Evolutionary conservation across 805 yeast species (phyloP), one percentile per base, ranked within the genome.

Genomic region (Priceomyces carsonii): DNA sequence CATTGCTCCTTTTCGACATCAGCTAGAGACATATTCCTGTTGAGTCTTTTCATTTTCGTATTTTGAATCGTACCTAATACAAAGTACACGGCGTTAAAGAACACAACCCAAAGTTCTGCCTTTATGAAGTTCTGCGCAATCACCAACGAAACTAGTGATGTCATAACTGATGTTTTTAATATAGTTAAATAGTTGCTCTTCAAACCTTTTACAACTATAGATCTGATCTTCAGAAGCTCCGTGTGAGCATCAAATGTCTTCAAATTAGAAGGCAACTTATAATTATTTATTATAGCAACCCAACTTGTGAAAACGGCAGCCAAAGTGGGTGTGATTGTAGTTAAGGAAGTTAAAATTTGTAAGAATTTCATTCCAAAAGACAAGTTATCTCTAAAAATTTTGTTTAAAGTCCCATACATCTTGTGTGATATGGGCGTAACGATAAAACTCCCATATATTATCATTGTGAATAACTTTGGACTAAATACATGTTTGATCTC

Each of bases 71-170:
- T 80, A 1, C 85, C 85, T 38, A 80, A 58, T 4, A 80, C 51
- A 44, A 80, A 80, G 48, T 73, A 79, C 15, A 80, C 74, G 20
- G 76, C 43, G 44, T 72, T 74, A 59, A 79, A 79, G 51, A 79
- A 80, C 3, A 77, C 77, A 8, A 77, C 80, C 88, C 88, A 81
- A 19, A 73, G 59, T 47, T 79, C 77, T 1, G 82, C 81, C 6
- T 69, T 63, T 8, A 81, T 45, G 42, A 67, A 77, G 33, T 63
- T 73, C 50, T 81, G 88, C 4, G 85, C 84, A 19, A 78, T 39
- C 1, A 71, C 46, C 49, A 79, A 57, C 4, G 79, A 71, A 3
- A 73, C 47, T 8, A 77, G 71, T 23, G 78, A 72, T 3, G 82
- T 71, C n/a, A 71, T 44, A 61, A 79, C 69, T 1, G 85, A 75